Evolutionary conservation across 495 filamentous ascomycete species (phyloP).

Genomic region (Choiromyces venosus): DNA sequence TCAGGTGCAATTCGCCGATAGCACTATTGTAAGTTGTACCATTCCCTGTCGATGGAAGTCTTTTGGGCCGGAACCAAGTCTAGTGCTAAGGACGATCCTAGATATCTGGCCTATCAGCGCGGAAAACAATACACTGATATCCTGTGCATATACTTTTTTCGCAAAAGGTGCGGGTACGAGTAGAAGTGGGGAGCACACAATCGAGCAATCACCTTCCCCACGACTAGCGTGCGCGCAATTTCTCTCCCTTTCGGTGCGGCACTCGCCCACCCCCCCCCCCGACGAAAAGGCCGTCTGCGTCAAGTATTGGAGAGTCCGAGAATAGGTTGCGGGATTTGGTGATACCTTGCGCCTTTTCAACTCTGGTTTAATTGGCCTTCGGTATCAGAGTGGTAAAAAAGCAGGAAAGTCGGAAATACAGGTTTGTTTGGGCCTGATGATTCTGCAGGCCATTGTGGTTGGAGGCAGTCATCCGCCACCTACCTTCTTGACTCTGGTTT

Average conservation of each 20-base stretch:
- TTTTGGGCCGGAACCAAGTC: constrained; percentile 29
- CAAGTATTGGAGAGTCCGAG: constrained; percentile 35
- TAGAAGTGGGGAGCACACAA: constrained; percentile 29
- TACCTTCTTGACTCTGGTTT: constrained; percentile 33
- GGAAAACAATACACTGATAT: constrained; percentile 35
- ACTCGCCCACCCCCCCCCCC: constrained; percentile 27
- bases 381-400: constrained; percentile 32
- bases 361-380: constrained; percentile 22
- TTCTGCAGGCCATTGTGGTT: constrained; percentile 27
- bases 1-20: constrained; percentile 31
- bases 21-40: constrained; percentile 33
- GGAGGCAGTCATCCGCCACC: constrained; percentile 28
- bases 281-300: constrained; percentile 31
- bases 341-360: constrained; percentile 36
- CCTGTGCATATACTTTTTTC: constrained; percentile 32
- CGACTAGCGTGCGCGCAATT: constrained; percentile 19
- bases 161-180: constrained; percentile 30
- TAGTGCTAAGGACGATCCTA: not conserved
- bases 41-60: constrained; percentile 37
- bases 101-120: constrained; percentile 23
- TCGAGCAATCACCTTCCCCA: constrained; percentile 26
- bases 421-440: constrained; percentile 25
- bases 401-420: constrained; percentile 33
- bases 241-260: constrained; percentile 29
- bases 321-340: constrained; percentile 32